A percentile compares a stretch with the other conserved stretches of the same genome.
phyloP scores from a whole-genome alignment of 2,329 filamentous ascomycete genomes.

The Colletotrichum filicis region DNA sequence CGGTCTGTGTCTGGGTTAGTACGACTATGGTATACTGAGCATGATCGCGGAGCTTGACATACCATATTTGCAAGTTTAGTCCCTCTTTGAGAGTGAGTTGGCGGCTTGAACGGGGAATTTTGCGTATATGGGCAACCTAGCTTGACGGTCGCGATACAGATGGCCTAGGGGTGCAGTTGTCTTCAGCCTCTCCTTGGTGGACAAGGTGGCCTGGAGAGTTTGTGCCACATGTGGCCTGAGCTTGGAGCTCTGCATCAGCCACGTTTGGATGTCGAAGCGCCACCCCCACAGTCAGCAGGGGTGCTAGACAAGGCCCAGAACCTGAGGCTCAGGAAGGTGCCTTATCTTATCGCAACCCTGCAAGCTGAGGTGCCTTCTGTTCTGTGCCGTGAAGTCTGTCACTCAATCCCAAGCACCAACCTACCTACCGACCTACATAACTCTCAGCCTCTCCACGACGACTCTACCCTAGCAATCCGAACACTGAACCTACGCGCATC shows the following conservation, averaged over 20 bases:
- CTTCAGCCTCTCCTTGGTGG: constrained; percentile 25
- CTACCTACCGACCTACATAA: not conserved
- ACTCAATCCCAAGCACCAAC: not conserved
- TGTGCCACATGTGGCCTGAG: constrained; percentile 20
- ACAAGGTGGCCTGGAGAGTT: constrained; percentile 32
- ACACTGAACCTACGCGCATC: not conserved
- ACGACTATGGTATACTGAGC: not conserved
- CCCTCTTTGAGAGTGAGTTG: constrained; percentile 15
- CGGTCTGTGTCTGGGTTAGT: constrained; percentile 69
- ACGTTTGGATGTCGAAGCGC: not conserved
- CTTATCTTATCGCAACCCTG: too few relatives aligned
- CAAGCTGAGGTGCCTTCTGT: not conserved
- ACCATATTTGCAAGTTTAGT: constrained; percentile 40
- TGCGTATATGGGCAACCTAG: constrained; percentile 16
- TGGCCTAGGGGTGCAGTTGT: constrained; percentile 11
- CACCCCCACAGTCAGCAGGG: constrained; percentile 9
- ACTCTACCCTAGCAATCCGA: not conserved
- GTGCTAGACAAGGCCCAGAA: not conserved
- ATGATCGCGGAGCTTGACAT: not conserved
- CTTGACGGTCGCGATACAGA: constrained; percentile 15
- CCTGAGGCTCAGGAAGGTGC: not conserved
- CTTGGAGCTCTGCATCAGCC: constrained; percentile 3
- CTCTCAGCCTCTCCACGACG: not conserved
- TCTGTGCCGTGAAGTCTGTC: constrained; percentile 20
- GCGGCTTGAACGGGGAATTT: constrained; percentile 11